Evolutionary conservation across 257 asterid genomes (phyloP).

Genomic region (Cruciata laevipes): DNA sequence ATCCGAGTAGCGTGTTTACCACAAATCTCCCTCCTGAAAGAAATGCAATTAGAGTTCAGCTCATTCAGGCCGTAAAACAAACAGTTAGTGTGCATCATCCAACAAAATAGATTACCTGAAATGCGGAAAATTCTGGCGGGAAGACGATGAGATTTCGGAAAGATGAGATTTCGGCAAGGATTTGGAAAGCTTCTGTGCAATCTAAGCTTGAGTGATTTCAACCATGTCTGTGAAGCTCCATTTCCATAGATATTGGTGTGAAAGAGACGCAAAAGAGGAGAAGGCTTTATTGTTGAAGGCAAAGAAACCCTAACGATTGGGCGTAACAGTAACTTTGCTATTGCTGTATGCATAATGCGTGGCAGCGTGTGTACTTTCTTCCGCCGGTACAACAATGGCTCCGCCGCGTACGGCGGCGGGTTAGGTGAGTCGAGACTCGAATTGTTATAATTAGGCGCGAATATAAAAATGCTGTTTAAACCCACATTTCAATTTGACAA

Average conservation of each 20-base stretch:
- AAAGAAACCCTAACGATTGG: constrained; percentile 18
- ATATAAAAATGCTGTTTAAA: too few species aligned
- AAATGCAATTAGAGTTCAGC: constrained; percentile 2
- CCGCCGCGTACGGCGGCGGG: background rate
- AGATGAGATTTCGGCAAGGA: constrained; percentile 12
- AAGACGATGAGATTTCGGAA: constrained; percentile 16
- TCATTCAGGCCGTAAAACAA: constrained; percentile 7
- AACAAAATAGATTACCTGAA: constrained; percentile 18
- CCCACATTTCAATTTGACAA: background rate
- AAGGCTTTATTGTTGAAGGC: constrained; percentile 9
- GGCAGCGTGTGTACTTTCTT: too few species aligned
- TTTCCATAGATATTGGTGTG: constrained; percentile 16
- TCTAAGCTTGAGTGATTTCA: constrained; percentile 16
- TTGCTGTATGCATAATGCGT: constrained; percentile 20
- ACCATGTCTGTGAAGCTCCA: constrained; percentile 17
- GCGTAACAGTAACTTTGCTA: constrained; percentile 21
- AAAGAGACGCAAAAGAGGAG: background rate
- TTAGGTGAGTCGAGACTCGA: background rate
- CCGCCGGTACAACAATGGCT: background rate
- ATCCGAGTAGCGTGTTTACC: constrained; percentile 17
- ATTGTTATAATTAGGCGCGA: background rate
- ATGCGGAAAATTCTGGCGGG: constrained; percentile 1
- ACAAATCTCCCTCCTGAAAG: constrained; percentile 20
- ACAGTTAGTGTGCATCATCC: background rate
- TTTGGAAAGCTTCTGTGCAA: constrained; percentile 9